These are phyloP conservation scores for Naganishia kalamii DNA, from an alignment of 768 basidiomycete genomes.

Conservation along the genomic window DNA sequence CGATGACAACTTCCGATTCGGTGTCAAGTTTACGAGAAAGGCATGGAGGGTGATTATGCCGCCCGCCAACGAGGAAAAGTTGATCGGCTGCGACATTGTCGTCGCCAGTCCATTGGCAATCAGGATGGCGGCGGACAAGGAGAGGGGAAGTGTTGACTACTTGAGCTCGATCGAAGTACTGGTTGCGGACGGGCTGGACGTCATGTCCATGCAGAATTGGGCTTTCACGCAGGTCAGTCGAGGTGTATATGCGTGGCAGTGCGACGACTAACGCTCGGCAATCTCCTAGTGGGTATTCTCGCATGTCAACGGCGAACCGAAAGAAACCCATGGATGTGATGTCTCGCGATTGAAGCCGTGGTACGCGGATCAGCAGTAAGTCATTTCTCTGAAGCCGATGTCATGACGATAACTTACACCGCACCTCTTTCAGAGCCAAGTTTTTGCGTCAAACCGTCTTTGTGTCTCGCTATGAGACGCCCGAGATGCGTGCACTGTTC, in stretches of 20 bases:
- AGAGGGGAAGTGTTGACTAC: slow-evolving; percentile 78
- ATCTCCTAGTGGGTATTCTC: slow-evolving; percentile 69
- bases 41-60: slow-evolving; percentile 54
- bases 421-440: slow-evolving; percentile 55
- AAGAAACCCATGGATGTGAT: slow-evolving; percentile 86
- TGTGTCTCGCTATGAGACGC: slow-evolving; percentile 78
- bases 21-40: slow-evolving; percentile 86
- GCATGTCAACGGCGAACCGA: slow-evolving; percentile 79
- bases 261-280: background rate
- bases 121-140: slow-evolving; percentile 85
- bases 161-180: slow-evolving; percentile 86
- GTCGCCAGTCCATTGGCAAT: slow-evolving; percentile 89
- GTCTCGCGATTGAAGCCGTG: slow-evolving; percentile 96
- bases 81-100: slow-evolving; percentile 84
- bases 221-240: slow-evolving; percentile 79
- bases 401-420: slow-evolving; percentile 4
- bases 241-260: background rate
- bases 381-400: slow-evolving; percentile 15
- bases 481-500: slow-evolving; percentile 76
- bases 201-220: slow-evolving; percentile 97
- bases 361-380: slow-evolving; percentile 92
- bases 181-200: slow-evolving; percentile 87
- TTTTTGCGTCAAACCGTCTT: slow-evolving; percentile 86
- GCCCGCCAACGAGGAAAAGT: slow-evolving; percentile 52
- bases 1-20: slow-evolving; percentile 88